These are phyloP conservation scores for Mortierella polycephala DNA, from an alignment of 371 early-diverging fungal species.

Conservation along the genomic window DNA sequence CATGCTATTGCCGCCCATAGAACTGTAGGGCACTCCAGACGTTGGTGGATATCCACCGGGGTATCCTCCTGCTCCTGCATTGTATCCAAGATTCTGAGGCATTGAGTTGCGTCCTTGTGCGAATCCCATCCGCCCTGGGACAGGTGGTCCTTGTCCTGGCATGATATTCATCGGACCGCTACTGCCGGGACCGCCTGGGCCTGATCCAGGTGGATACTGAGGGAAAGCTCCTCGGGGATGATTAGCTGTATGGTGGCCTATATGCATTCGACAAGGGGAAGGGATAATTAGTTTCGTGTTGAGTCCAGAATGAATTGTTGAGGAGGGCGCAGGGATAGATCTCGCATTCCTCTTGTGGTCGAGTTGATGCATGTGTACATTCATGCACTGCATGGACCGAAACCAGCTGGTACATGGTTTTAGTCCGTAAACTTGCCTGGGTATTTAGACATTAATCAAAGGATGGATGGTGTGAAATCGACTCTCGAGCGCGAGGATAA, in stretches of 20 bases:
- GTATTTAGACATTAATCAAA: constrained; percentile 26
- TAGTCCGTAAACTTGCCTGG: constrained; percentile 20
- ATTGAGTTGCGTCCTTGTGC: constrained; percentile 16
- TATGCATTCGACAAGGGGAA: background rate
- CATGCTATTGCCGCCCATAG: constrained; percentile 6
- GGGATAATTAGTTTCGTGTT: background rate
- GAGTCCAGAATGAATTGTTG: background rate
- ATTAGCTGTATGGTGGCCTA: constrained; percentile 32
- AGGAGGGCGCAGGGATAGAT: background rate
- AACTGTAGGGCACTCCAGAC: constrained; percentile 27
- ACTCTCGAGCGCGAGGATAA: too few relatives aligned
- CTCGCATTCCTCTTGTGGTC: too few relatives aligned
- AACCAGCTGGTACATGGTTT: background rate
- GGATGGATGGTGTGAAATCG: too few relatives aligned
- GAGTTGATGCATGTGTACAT: background rate
- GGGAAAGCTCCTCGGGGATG: constrained; percentile 40
- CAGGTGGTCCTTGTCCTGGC: constrained; percentile 9
- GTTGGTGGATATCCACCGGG: constrained; percentile 12
- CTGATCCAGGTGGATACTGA: constrained; percentile 44
- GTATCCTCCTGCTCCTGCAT: constrained; percentile 20
- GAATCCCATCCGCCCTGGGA: constrained; percentile 26
- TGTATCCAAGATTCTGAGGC: constrained; percentile 18
- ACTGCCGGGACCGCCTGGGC: constrained; percentile 15
- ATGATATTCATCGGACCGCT: constrained; percentile 18
- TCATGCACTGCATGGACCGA: background rate